Conservation (phyloP, 805 yeast species). For the Sugiyamaella marilandica region DNA sequence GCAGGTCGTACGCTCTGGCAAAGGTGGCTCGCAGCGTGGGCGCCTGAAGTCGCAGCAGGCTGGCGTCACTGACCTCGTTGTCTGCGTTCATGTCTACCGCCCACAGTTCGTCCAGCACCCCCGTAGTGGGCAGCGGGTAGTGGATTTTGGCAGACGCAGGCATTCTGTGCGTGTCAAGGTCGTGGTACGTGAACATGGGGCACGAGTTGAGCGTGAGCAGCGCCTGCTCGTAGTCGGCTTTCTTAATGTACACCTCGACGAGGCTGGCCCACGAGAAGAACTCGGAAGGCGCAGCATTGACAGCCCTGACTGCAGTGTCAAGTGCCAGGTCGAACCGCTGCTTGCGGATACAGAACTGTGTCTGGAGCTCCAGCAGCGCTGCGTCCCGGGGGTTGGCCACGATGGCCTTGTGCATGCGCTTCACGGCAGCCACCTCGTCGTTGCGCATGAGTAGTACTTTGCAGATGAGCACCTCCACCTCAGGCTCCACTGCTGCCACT, state of each 20-base stretch:
- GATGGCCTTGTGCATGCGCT: constrained; percentile 39
- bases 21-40: constrained; percentile 50
- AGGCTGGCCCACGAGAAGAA: constrained; percentile 68
- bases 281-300: constrained; percentile 68
- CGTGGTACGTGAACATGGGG: constrained; percentile 56
- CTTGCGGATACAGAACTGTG: constrained; percentile 55
- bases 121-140: constrained; percentile 52
- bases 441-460: constrained; percentile 39
- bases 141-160: constrained; percentile 42
- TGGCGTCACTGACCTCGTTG: constrained; percentile 41
- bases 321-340: constrained; percentile 52
- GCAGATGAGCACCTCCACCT: constrained; percentile 47
- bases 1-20: constrained; percentile 57
- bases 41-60: constrained; percentile 48
- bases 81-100: constrained; percentile 30
- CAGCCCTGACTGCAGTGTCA: constrained; percentile 53
- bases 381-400: constrained; percentile 49
- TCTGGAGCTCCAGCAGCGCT: constrained; percentile 55
- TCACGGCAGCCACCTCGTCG: constrained; percentile 47
- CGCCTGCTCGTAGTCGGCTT: constrained; percentile 54
- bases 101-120: constrained; percentile 50
- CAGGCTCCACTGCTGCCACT: constrained; percentile 47
- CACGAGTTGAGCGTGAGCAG: constrained; percentile 65
- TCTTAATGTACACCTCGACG: constrained; percentile 54
- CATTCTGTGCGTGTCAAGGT: constrained; percentile 43